A percentile compares a stretch with the other conserved stretches of the same genome.
Evolutionary conservation across 306 rosid genomes (phyloP).

Genomic region (Castanea sativa): DNA sequence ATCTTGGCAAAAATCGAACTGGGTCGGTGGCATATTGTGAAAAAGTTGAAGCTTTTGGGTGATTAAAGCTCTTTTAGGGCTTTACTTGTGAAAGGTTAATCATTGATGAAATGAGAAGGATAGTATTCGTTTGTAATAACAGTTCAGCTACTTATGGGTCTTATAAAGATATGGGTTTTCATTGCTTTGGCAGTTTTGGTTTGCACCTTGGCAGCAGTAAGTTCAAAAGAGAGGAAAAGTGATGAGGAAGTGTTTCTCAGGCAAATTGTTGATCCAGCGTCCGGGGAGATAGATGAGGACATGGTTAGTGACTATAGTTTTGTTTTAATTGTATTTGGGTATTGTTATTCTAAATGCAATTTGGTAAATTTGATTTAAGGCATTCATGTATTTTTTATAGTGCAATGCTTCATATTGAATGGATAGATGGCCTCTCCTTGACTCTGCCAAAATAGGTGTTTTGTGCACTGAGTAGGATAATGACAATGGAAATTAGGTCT

Average conservation of each 20-base stretch:
- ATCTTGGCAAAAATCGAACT: conserved; percentile 25
- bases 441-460: no score
- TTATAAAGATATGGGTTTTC: conserved; percentile 48
- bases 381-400: no score
- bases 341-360: neutral
- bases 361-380: neutral
- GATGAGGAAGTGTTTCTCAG: conserved; percentile 41
- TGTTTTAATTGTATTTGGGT: neutral
- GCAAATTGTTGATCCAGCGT: conserved; percentile 55
- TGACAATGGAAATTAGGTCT: neutral
- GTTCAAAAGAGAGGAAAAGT: conserved; percentile 39
- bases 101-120: conserved; percentile 51
- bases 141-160: conserved; percentile 48
- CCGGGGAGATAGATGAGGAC: conserved; percentile 49
- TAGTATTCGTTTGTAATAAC: conserved; percentile 41
- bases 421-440: neutral
- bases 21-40: conserved; percentile 22
- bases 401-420: neutral
- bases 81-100: conserved; percentile 36
- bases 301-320: conserved; percentile 53
- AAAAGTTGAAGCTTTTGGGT: conserved; percentile 25
- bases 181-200: conserved; percentile 50
- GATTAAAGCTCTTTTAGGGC: conserved; percentile 38
- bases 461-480: neutral
- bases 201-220: conserved; percentile 29